Percentiles rank a stretch among this genome's conserved stretches.
Conservation (phyloP, 2,329 filamentous ascomycete species). For the Fusarium xyrophilum region DNA sequence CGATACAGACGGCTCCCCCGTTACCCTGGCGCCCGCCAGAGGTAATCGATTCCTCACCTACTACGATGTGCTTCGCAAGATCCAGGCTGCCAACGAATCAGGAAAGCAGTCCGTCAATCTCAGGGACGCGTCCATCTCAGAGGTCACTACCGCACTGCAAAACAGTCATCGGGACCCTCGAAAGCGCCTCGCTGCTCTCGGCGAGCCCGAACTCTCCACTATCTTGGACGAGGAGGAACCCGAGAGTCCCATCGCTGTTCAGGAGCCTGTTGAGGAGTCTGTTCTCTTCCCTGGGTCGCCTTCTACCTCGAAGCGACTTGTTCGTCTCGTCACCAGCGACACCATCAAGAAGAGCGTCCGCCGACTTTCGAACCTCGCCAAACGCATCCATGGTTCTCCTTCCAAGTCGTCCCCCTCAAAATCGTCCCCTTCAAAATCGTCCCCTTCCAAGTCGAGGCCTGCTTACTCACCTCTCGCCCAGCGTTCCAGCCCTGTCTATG, state of each 20-base stretch:
- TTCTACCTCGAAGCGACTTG: constrained; percentile 45
- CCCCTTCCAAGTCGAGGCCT: constrained; percentile 37
- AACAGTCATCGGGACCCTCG: constrained; percentile 34
- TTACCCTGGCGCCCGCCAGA: constrained; percentile 10
- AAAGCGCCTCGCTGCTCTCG: constrained; percentile 32
- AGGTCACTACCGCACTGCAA: constrained; percentile 32
- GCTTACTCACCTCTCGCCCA: constrained; percentile 39
- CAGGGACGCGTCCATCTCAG: constrained; percentile 39
- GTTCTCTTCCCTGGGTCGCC: constrained; percentile 35
- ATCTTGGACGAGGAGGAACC: constrained; percentile 44
- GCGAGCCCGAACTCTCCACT: constrained; percentile 38
- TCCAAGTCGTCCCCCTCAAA: background rate
- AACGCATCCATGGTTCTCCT: background rate
- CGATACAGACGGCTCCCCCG: background rate
- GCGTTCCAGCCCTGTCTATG: constrained; percentile 16
- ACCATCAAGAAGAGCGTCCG: constrained; percentile 35
- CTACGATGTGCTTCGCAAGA: constrained; percentile 36
- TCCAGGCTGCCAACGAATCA: constrained; percentile 31
- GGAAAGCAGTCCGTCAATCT: constrained; percentile 38
- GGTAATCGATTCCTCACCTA: constrained; percentile 41
- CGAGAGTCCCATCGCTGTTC: constrained; percentile 37
- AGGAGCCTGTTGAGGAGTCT: constrained; percentile 35
- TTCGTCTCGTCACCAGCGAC: constrained; percentile 40
- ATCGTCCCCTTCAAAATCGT: constrained; percentile 9
- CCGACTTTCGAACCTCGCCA: constrained; percentile 31